phyloP scores from a whole-genome alignment of 2,329 filamentous ascomycete genomes.

The Cladosporium sphaerospermum region DNA sequence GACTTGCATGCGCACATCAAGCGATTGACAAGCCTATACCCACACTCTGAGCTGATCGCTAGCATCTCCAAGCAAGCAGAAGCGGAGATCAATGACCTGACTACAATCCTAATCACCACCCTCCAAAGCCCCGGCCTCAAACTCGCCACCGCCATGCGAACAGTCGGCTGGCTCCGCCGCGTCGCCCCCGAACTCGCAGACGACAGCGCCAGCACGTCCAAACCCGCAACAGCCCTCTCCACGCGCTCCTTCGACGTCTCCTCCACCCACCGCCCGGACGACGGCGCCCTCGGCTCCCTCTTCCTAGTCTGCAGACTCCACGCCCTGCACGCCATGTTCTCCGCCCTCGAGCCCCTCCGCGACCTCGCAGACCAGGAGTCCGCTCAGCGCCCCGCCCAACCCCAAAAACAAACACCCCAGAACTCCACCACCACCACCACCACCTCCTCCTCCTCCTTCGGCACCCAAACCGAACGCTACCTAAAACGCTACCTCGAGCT shows the following conservation, averaged over 20 bases:
- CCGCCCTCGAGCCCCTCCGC: conserved; percentile 75
- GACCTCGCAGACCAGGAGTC: conserved; percentile 87
- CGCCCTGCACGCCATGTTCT: conserved; percentile 71
- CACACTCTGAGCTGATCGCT: conserved; percentile 66
- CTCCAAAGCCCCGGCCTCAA: conserved; percentile 75
- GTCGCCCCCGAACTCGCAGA: conserved; percentile 72
- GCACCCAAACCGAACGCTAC: conserved; percentile 90
- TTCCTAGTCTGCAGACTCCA: conserved; percentile 82
- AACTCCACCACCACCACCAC: not conserved
- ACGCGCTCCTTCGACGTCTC: conserved; percentile 25
- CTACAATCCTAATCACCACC: conserved; percentile 70
- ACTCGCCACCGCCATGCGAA: conserved; percentile 82
- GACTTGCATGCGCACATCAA: conserved; percentile 93
- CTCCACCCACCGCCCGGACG: conserved; percentile 25
- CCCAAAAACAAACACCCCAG: conserved; percentile 34
- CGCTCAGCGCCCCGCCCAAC: conserved; percentile 34
- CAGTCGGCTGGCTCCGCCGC: conserved; percentile 82
- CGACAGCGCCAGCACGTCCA: conserved; percentile 20
- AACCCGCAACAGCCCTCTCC: conserved; percentile 22
- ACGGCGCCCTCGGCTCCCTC: conserved; percentile 71
- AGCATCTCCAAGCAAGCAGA: conserved; percentile 74
- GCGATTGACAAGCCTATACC: conserved; percentile 74
- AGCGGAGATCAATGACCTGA: conserved; percentile 81
- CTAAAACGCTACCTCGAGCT: conserved; percentile 95
- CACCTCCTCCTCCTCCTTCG: conserved; percentile 52